Percentiles rank a stretch among this genome's conserved stretches.
phyloP scores from a whole-genome alignment of 2,329 filamentous ascomycete genomes.

The Diaporthe citri region DNA sequence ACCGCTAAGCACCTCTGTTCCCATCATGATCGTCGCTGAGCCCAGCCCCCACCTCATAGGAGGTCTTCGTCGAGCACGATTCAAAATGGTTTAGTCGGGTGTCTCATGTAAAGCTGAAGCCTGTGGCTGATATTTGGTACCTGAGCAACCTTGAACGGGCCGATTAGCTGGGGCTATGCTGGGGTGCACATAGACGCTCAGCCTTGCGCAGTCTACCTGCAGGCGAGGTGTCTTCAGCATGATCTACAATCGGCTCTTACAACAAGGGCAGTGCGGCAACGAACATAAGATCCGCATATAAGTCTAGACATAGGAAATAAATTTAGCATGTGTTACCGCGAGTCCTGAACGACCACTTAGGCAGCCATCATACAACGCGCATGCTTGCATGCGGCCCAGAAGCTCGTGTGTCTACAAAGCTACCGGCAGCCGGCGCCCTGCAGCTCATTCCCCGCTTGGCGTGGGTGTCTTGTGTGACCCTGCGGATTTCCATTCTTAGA shows the following conservation, averaged over 20 bases:
- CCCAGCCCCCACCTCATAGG: neutral
- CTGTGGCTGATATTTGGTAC: neutral
- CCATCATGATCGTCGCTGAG: neutral
- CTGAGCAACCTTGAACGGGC: neutral
- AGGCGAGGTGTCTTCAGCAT: neutral
- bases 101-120: neutral
- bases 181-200: neutral
- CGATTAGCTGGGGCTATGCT: neutral
- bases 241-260: neutral
- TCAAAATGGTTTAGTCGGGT: neutral
- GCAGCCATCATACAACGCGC: neutral
- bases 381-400: neutral
- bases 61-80: neutral
- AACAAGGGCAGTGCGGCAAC: neutral
- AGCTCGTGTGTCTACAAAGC: neutral
- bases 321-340: neutral
- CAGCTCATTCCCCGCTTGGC: neutral
- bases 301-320: neutral
- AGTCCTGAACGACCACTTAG: neutral
- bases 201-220: slow-evolving; percentile 8
- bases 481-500: slow-evolving; percentile 18
- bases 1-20: neutral
- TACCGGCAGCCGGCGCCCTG: neutral
- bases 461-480: slow-evolving; percentile 1
- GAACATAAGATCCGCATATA: neutral